phyloP scores from a whole-genome alignment of 768 basidiomycete genomes.

The Rhodotorula toruloides region DNA sequence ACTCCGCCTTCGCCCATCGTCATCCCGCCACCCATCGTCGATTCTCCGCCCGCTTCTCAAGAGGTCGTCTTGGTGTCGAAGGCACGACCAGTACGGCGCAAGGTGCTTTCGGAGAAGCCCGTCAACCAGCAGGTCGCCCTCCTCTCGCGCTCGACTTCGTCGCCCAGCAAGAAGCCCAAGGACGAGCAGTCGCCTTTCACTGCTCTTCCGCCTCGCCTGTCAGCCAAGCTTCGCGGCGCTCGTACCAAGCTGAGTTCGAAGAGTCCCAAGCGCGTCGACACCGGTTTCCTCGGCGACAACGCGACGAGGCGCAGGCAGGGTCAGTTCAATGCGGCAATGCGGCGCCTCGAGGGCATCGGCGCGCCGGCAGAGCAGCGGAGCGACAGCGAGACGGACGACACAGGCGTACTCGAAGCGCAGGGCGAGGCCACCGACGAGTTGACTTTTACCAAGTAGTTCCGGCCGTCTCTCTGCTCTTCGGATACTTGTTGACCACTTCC shows the following conservation, averaged over 20 bases:
- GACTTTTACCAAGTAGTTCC: slow-evolving; percentile 6
- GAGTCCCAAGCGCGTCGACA: slow-evolving; percentile 22
- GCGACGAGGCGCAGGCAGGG: slow-evolving; percentile 18
- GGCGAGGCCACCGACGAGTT: slow-evolving; percentile 28
- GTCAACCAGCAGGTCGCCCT: slow-evolving; percentile 7
- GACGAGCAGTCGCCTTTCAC: slow-evolving; percentile 30
- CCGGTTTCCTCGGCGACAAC: slow-evolving; percentile 10
- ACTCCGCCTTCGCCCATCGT: slow-evolving; percentile 18
- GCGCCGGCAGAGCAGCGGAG: slow-evolving; percentile 24
- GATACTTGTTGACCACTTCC: background rate
- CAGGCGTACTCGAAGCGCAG: slow-evolving; percentile 27
- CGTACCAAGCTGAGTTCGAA: background rate
- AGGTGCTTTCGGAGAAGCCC: slow-evolving; percentile 14
- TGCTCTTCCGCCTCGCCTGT: slow-evolving; percentile 29
- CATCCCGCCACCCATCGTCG: slow-evolving; percentile 4
- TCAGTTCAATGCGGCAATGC: slow-evolving; percentile 27
- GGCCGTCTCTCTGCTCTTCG: background rate
- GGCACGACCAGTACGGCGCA: background rate
- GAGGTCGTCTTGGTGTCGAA: background rate
- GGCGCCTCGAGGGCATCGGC: slow-evolving; percentile 28
- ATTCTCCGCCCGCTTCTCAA: background rate
- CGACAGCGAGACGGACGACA: slow-evolving; percentile 29
- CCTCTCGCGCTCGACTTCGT: slow-evolving; percentile 10
- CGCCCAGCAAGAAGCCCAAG: background rate
- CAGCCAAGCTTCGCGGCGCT: slow-evolving; percentile 4